These are phyloP conservation scores for Colletotrichum sp. DNA, from an alignment of 2,329 filamentous ascomycete genomes.

Conservation along the genomic window DNA sequence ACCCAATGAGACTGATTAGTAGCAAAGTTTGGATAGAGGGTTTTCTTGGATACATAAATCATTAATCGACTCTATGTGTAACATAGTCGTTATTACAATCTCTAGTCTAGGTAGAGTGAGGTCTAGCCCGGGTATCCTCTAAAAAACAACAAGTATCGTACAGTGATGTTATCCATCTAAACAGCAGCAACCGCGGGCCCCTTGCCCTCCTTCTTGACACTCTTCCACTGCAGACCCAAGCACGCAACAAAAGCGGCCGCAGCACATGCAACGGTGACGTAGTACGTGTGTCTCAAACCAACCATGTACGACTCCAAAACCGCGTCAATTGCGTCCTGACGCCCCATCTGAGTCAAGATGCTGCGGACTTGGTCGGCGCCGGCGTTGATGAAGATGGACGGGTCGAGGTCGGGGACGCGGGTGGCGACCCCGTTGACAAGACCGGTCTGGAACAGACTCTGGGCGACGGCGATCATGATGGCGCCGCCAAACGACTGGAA, in stretches of 20 bases:
- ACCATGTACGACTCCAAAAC: slow-evolving; percentile 55
- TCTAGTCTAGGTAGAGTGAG: background rate
- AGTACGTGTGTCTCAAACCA: slow-evolving; percentile 56
- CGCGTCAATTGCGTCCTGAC: slow-evolving; percentile 42
- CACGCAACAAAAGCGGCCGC: slow-evolving; percentile 48
- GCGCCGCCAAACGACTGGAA: slow-evolving; percentile 71
- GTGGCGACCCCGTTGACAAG: slow-evolving; percentile 56
- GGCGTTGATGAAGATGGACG: slow-evolving; percentile 53
- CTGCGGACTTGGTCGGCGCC: slow-evolving; percentile 55
- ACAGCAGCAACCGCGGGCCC: slow-evolving; percentile 28
- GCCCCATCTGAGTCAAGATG: slow-evolving; percentile 45
- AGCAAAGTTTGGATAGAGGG: background rate
- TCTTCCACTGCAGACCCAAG: slow-evolving; percentile 56
- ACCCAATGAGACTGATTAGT: slow-evolving; percentile 31
- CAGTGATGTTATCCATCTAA: background rate
- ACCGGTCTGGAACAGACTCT: slow-evolving; percentile 72
- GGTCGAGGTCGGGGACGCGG: slow-evolving; percentile 49
- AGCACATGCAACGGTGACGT: slow-evolving; percentile 54
- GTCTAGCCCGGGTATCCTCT: slow-evolving; percentile 13
- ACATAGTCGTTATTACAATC: background rate
- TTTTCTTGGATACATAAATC: background rate
- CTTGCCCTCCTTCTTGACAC: slow-evolving; percentile 50
- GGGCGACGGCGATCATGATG: slow-evolving; percentile 67
- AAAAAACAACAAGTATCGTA: background rate
- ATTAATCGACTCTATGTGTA: background rate